Percentiles rank a stretch among this genome's conserved stretches.
phyloP scores from a whole-genome alignment of 1,139 yeast species.

The Candida tropicalis region DNA sequence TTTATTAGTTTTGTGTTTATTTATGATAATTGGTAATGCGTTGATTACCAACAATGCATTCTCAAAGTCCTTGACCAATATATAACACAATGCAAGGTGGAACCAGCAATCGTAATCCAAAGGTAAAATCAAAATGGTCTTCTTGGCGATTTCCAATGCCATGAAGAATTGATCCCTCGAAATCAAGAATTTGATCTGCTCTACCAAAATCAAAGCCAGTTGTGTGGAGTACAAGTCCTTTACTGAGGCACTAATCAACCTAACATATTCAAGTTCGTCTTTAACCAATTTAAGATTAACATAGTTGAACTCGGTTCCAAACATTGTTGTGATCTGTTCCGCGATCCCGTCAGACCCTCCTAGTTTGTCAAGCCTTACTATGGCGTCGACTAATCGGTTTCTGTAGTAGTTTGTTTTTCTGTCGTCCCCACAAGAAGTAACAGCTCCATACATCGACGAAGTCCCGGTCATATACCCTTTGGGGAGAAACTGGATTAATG shows the following conservation, averaged over 20 bases:
- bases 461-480: constrained; percentile 34
- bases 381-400: constrained; percentile 36
- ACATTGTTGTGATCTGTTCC: constrained; percentile 22
- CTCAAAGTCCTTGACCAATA: constrained; percentile 30
- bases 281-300: constrained; percentile 33
- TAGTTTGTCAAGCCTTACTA: constrained; percentile 27
- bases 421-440: constrained; percentile 35
- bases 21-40: constrained; percentile 34
- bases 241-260: constrained; percentile 27
- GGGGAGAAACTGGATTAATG: constrained; percentile 28
- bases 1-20: constrained; percentile 4
- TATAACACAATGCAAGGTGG: constrained; percentile 36
- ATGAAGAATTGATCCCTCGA: constrained; percentile 27
- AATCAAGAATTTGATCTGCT: constrained; percentile 42
- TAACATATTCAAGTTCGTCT: constrained; percentile 31
- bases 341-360: constrained; percentile 16
- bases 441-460: constrained; percentile 29
- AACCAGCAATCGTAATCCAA: constrained; percentile 49
- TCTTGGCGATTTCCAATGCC: constrained; percentile 36
- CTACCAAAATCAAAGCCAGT: constrained; percentile 38
- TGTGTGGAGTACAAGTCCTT: constrained; percentile 30
- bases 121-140: constrained; percentile 37
- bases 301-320: constrained; percentile 34
- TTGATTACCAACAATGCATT: constrained; percentile 39
- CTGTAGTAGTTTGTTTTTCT: constrained; percentile 34